Conservation (phyloP, 1,139 yeast species). For the Candida mesenterica region DNA sequence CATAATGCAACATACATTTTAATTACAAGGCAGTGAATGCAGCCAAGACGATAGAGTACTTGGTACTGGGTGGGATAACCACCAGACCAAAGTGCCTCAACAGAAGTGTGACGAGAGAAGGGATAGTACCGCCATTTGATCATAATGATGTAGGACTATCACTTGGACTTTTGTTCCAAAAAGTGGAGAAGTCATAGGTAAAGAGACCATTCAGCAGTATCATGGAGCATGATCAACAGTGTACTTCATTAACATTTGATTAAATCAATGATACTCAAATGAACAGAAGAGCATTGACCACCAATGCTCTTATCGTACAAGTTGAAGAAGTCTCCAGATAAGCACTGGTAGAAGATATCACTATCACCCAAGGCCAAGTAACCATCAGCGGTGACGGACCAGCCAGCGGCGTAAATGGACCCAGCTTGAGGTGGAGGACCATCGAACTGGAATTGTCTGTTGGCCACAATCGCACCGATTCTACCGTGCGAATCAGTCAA, state of each 20-base stretch:
- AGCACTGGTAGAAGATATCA: constrained; percentile 73
- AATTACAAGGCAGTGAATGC: too few species aligned
- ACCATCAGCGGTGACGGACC: constrained; percentile 68
- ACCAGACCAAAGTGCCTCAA: too few species aligned
- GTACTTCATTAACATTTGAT: constrained; percentile 58
- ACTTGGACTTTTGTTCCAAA: too few species aligned
- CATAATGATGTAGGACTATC: too few species aligned
- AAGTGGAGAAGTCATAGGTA: too few species aligned
- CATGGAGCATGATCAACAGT: too few species aligned
- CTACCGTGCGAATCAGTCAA: constrained; percentile 65
- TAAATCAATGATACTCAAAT: constrained; percentile 63
- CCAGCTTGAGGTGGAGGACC: constrained; percentile 94
- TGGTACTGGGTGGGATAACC: too few species aligned
- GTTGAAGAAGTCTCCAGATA: constrained; percentile 79
- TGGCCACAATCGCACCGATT: constrained; percentile 79
- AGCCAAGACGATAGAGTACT: too few species aligned
- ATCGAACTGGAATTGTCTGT: constrained; percentile 86
- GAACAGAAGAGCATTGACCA: constrained; percentile 62
- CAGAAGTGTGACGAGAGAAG: too few species aligned
- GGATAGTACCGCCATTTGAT: too few species aligned
- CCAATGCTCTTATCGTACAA: constrained; percentile 71
- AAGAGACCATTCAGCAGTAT: too few species aligned
- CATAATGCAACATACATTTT: too few species aligned
- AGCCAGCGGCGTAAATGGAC: constrained; percentile 81
- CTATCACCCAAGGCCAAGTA: constrained; percentile 66